Percentiles rank a stretch among this genome's conserved stretches.
phyloP scores from a whole-genome alignment of 305 asterid species.

The Plantago lanceolata region DNA sequence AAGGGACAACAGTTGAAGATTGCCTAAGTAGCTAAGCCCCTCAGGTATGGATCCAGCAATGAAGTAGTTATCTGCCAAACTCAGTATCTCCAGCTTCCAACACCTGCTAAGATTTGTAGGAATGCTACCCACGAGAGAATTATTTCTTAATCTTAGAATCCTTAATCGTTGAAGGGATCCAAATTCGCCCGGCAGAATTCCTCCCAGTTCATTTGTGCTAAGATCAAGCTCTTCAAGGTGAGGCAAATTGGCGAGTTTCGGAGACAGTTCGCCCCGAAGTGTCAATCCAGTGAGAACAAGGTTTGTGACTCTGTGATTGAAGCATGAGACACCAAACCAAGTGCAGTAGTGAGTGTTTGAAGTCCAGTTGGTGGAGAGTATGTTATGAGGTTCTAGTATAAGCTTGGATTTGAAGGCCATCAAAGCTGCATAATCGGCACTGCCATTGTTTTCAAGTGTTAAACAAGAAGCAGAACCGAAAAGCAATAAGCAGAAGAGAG shows the following conservation, averaged over 20 bases:
- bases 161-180: constrained; percentile 30
- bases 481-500: too few species aligned
- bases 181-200: constrained; percentile 31
- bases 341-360: constrained; percentile 30
- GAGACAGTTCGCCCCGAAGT: constrained; percentile 24
- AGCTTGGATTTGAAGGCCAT: constrained; percentile 30
- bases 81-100: background rate
- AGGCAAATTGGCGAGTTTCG: constrained; percentile 27
- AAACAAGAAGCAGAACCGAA: background rate
- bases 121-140: constrained; percentile 30
- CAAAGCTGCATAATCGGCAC: constrained; percentile 29
- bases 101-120: constrained; percentile 31
- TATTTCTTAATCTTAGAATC: constrained; percentile 22
- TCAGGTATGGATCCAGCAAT: too few species aligned
- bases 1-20: too few species aligned
- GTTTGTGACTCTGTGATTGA: constrained; percentile 23
- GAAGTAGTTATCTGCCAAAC: too few species aligned
- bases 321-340: constrained; percentile 38
- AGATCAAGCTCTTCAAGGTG: constrained; percentile 29
- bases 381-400: constrained; percentile 13
- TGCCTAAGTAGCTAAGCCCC: too few species aligned
- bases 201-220: constrained; percentile 27
- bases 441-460: background rate
- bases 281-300: constrained; percentile 32
- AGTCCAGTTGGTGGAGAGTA: constrained; percentile 32